These are phyloP conservation scores for Onygena corvina DNA, from an alignment of 2,329 filamentous ascomycete species.

Conservation along the genomic window DNA sequence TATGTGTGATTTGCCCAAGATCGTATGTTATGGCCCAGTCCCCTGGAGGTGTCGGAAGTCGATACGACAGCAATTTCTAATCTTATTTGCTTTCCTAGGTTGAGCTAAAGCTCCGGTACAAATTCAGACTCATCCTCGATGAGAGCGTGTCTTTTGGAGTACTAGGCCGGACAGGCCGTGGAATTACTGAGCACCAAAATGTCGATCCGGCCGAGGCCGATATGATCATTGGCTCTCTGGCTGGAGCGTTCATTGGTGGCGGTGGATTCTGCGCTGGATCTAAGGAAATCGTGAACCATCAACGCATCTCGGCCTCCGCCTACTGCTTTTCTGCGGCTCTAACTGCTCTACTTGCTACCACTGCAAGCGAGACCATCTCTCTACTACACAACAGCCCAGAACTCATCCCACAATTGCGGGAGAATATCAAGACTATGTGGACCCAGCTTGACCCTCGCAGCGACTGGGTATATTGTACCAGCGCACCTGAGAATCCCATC, in stretches of 20 bases:
- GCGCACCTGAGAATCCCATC: slow-evolving; percentile 71
- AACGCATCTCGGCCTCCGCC: slow-evolving; percentile 80
- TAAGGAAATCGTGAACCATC: slow-evolving; percentile 86
- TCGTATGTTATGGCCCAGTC: slow-evolving; percentile 44
- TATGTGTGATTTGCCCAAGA: slow-evolving; percentile 67
- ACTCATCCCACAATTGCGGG: slow-evolving; percentile 62
- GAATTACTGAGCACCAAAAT: slow-evolving; percentile 90
- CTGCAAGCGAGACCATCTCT: slow-evolving; percentile 78
- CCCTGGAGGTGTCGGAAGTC: neutral
- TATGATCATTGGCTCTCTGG: slow-evolving; percentile 90
- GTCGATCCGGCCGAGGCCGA: slow-evolving; percentile 88
- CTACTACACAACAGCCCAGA: slow-evolving; percentile 80
- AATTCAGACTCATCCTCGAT: slow-evolving; percentile 93
- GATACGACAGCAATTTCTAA: neutral
- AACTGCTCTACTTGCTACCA: slow-evolving; percentile 88
- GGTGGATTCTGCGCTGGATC: slow-evolving; percentile 93
- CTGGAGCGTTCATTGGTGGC: slow-evolving; percentile 78
- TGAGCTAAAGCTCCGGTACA: slow-evolving; percentile 89
- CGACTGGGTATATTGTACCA: slow-evolving; percentile 81
- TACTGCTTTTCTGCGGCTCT: slow-evolving; percentile 95
- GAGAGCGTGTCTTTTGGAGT: slow-evolving; percentile 97
- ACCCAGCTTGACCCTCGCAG: slow-evolving; percentile 82
- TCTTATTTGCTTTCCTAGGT: slow-evolving; percentile 41
- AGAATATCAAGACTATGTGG: slow-evolving; percentile 76
- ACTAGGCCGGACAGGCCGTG: slow-evolving; percentile 77